A percentile compares a stretch with the other conserved stretches of the same genome.
These are phyloP conservation scores for Leptomonas seymouri DNA, from an alignment of 208 protist species.

Conservation along the genomic window DNA sequence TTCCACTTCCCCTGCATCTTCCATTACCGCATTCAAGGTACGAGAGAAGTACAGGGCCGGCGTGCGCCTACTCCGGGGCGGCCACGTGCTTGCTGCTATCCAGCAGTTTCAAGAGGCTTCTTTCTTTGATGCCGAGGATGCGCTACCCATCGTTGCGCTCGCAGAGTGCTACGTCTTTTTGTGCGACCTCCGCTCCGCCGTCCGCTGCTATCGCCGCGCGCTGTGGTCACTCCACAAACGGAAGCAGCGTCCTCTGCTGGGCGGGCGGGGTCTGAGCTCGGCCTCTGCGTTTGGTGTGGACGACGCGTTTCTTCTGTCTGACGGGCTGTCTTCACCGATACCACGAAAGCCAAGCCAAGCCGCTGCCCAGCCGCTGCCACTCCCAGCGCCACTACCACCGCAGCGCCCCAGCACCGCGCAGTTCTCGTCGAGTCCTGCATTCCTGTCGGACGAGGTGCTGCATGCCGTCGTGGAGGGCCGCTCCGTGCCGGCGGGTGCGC, in stretches of 20 bases:
- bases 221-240: conserved; percentile 66
- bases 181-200: conserved; percentile 82
- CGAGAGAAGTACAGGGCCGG: conserved; percentile 59
- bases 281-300: background rate
- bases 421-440: background rate
- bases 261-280: background rate
- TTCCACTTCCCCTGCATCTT: background rate
- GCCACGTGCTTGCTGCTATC: conserved; percentile 59
- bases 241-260: background rate
- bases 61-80: conserved; percentile 44
- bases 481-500: background rate
- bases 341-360: too few relatives aligned
- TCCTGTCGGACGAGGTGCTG: conserved; percentile 1
- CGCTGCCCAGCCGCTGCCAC: background rate
- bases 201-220: conserved; percentile 80
- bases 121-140: conserved; percentile 78
- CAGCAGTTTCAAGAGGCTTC: conserved; percentile 67
- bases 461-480: background rate
- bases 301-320: too few relatives aligned
- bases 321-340: too few relatives aligned
- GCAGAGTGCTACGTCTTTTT: conserved; percentile 85
- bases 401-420: conserved; percentile 16
- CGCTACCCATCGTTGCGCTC: conserved; percentile 68
- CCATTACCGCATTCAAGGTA: conserved; percentile 30
- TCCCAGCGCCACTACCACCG: background rate